phyloP scores from a whole-genome alignment of 495 filamentous ascomycete species.

The Aspergillus panamensis region DNA sequence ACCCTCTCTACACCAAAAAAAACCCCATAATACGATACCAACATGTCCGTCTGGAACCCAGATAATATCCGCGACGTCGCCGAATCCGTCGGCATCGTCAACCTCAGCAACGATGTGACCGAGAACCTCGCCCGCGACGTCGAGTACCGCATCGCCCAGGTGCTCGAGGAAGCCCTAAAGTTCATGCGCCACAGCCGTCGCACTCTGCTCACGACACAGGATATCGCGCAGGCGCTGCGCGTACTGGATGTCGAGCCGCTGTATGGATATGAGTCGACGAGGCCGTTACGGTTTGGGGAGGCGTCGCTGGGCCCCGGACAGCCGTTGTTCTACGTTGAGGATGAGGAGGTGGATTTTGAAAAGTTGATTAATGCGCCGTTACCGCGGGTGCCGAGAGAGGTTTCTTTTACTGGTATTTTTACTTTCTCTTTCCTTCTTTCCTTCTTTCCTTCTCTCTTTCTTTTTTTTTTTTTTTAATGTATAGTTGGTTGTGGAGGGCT shows the following conservation, averaged over 20 bases:
- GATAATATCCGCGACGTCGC: slow-evolving; percentile 94
- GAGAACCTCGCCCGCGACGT: slow-evolving; percentile 87
- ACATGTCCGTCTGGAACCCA: slow-evolving; percentile 80
- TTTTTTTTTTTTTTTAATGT: slow-evolving; percentile 4
- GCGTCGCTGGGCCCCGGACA: slow-evolving; percentile 92
- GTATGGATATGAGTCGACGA: slow-evolving; percentile 88
- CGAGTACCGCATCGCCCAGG: slow-evolving; percentile 88
- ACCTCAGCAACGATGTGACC: slow-evolving; percentile 74
- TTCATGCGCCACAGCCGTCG: slow-evolving; percentile 89
- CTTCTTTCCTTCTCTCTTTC: background rate
- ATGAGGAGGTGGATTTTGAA: slow-evolving; percentile 98
- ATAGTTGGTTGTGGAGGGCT: background rate
- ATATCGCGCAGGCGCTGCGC: slow-evolving; percentile 76
- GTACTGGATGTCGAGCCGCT: slow-evolving; percentile 90
- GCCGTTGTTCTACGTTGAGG: slow-evolving; percentile 94
- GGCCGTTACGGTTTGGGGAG: slow-evolving; percentile 86
- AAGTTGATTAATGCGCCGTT: slow-evolving; percentile 95
- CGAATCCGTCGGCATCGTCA: slow-evolving; percentile 84
- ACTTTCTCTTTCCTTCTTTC: background rate
- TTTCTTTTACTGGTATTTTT: slow-evolving; percentile 80
- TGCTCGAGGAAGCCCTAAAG: slow-evolving; percentile 88
- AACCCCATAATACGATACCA: slow-evolving; percentile 4
- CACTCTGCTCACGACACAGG: slow-evolving; percentile 77
- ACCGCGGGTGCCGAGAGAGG: slow-evolving; percentile 91
- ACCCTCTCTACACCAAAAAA: background rate